Evolutionary conservation across 371 early-diverging fungal genomes (phyloP), one percentile per base, ranked within the genome.

Genomic region (Gilbertella persicaria): DNA sequence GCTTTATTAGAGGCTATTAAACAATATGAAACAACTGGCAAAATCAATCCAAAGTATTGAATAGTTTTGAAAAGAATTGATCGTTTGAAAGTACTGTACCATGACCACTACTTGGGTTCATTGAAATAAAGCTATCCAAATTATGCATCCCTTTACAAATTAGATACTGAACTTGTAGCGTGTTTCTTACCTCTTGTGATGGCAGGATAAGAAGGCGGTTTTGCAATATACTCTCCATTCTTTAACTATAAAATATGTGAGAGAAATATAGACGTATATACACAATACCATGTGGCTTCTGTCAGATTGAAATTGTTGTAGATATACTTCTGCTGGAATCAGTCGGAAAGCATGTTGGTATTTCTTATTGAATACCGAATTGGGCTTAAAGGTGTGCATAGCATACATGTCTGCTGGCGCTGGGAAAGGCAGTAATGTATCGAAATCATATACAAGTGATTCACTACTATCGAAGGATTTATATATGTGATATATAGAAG

Each of bases 281-380:
- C 13, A 17, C 4, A 2, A 48, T 67, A 72, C 73, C 76, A 76
- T 76, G 35, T 76, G 76, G 9, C 61, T 65, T 49, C 76, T 40
- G 45, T 76, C 76, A 6, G 73, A 73, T 13, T 66, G 62, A 60
- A 76, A 76, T 4, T 51, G 37, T 1, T 40, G 28, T 20, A 76
- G 28, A 50, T 66, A 76, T 5, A 36, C 35, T 10, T 37, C 40
- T 2, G 71, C 73, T 13, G 69, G 68, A 10, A 76, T 50, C 23
- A 70, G n/a, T 12, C 77, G 71, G 47, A 71, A 73, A 28, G n/a
- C 40, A 4, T 29, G 44, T 21, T 67, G 30, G 43, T 57, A 75
- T 44, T 48, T n/a, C 2, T 47, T 37, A 24, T 36, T 46, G 8
- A 76, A 23, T 12, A 44, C 19, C 1, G 61, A 10, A 13, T 66